phyloP scores from a whole-genome alignment of 805 yeast species.

The Kuraishia molischiana region DNA sequence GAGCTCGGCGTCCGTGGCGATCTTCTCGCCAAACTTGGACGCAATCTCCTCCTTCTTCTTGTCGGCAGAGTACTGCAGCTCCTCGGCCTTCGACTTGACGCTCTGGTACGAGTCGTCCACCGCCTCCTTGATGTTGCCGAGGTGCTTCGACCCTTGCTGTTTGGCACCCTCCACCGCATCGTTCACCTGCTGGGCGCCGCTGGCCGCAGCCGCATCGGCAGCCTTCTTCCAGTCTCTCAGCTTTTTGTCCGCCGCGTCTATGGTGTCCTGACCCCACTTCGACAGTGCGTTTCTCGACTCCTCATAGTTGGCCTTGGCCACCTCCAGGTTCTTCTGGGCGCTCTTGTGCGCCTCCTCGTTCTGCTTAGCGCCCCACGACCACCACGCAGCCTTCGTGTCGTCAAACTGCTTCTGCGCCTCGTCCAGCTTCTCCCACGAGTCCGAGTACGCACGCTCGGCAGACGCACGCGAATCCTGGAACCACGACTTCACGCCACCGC shows the following conservation, averaged over 20 bases:
- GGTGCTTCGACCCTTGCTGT: slow-evolving; percentile 3
- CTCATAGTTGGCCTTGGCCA: slow-evolving; percentile 10
- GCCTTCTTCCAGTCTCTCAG: slow-evolving; percentile 5
- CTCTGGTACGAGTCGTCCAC: slow-evolving; percentile 10
- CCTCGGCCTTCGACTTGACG: background rate
- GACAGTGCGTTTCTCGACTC: slow-evolving; percentile 4
- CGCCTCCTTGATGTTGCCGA: slow-evolving; percentile 11
- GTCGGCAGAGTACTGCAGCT: background rate
- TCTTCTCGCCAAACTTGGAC: slow-evolving; percentile 1
- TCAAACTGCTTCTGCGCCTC: slow-evolving; percentile 24
- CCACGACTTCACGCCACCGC: slow-evolving; percentile 7
- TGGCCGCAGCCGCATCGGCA: slow-evolving; percentile 7
- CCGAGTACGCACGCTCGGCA: slow-evolving; percentile 14
- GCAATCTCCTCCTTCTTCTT: background rate
- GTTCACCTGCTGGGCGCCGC: slow-evolving; percentile 3
- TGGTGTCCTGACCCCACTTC: slow-evolving; percentile 13
- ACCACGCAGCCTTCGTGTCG: slow-evolving; percentile 24
- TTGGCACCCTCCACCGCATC: slow-evolving; percentile 2
- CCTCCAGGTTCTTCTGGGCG: slow-evolving; percentile 21
- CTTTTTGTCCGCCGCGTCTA: slow-evolving; percentile 1
- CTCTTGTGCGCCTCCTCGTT: slow-evolving; percentile 21
- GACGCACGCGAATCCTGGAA: slow-evolving; percentile 4
- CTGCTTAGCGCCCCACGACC: slow-evolving; percentile 25
- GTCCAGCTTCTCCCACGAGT: slow-evolving; percentile 14
- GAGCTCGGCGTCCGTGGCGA: slow-evolving; percentile 17